Evolutionary conservation across 179 eudicot species (phyloP).

Genomic region (Beta corolliflora): DNA sequence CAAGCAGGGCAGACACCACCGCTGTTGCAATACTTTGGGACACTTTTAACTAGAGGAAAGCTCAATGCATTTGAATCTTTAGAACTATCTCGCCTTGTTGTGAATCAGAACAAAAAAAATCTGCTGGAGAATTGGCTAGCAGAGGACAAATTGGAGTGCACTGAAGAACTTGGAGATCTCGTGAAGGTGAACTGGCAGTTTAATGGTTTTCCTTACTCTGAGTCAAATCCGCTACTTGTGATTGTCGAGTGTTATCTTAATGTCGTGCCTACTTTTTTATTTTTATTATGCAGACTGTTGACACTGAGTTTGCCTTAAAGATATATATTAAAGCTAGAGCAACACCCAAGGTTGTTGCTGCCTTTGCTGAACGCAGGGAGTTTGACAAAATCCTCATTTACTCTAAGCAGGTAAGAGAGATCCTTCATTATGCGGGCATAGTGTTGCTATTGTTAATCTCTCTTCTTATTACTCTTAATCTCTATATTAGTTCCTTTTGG

Average conservation of each 20-base stretch:
- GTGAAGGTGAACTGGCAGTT: constrained; percentile 62
- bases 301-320: constrained; percentile 92
- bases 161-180: constrained; percentile 98
- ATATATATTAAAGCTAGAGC: constrained; percentile 97
- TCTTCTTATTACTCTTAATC: not conserved
- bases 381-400: constrained; percentile 93
- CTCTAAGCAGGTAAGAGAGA: constrained; percentile 78
- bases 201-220: not conserved
- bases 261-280: constrained; percentile 16
- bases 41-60: constrained; percentile 82
- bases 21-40: constrained; percentile 89
- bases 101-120: constrained; percentile 95
- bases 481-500: not conserved
- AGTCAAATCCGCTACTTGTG: constrained; percentile 1
- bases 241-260: constrained; percentile 13
- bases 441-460: not conserved
- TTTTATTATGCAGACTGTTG: constrained; percentile 71
- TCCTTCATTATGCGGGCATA: not conserved
- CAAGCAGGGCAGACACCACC: constrained; percentile 99
- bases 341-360: constrained; percentile 97
- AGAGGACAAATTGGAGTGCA: constrained; percentile 92
- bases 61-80: constrained; percentile 92
- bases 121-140: constrained; percentile 96
- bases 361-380: constrained; percentile 97
- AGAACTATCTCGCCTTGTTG: constrained; percentile 93